Evolutionary conservation across 2,329 filamentous ascomycete genomes (phyloP), one percentile per base, ranked within the genome.

Genomic region (Zasmidium angulare): DNA sequence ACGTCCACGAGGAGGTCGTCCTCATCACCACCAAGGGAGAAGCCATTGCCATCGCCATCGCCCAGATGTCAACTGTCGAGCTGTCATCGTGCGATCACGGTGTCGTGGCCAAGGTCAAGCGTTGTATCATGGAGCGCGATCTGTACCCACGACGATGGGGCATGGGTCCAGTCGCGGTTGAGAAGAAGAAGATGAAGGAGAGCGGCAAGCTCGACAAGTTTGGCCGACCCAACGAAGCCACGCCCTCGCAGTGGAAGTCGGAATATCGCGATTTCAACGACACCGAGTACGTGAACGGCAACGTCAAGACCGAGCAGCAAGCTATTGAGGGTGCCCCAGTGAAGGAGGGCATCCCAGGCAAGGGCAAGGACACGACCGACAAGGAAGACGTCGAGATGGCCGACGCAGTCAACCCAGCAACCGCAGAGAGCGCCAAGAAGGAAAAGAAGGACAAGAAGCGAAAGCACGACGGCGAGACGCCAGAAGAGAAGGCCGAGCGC

Each of bases 131-230:
- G 95, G 95, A 99, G 84, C 90, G 95, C 71, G 95, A 98, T 76
- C 84, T 98, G 60, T 99, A 99, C 84, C 95, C 95, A 65, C 86
- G 92, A 76, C 84, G 93, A 82, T 99, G 95, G 95, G 95, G 95
- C 67, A 86, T 98, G 74, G 95, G 95, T 63, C 93, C 95, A 55
- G 88, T 93, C 61, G 95, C 95, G 52, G 80, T 89, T 51, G 92
- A 98, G 84, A 99, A 99, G 88, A 99, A 99, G 89, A 97, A 98
- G 86, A 87, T 99, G 83, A 98, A 98, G 87, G 91, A 93, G 55
- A 90, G 91, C 68, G 95, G 95, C 77, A 96, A 97, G 81, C 89
- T 99, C 61, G 95, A 99, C 83, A 99, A 99, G 88, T 98, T 87
- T 71, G 95, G 95, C 68, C 89, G 93, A 60, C 78, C 90, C 70